Percentiles rank a stretch among this genome's conserved stretches.
These are phyloP conservation scores for Fistulifera solaris DNA, from an alignment of 108 stramenopile genomes.

Conservation along the genomic window DNA sequence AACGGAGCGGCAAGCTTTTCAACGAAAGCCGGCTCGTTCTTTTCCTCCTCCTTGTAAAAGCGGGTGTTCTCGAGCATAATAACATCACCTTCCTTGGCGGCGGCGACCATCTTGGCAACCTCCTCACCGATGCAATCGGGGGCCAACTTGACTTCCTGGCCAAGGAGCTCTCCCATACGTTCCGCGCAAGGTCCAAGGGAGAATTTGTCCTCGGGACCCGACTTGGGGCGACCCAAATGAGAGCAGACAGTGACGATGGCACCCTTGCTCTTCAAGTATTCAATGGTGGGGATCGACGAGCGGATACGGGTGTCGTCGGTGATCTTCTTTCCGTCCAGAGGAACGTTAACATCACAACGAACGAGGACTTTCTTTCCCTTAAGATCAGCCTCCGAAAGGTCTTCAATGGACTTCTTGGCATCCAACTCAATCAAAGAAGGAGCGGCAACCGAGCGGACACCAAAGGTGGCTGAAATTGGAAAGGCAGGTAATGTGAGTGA, in stretches of 20 bases:
- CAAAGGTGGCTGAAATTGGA: constrained; percentile 38
- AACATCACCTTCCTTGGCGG: constrained; percentile 89
- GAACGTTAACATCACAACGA: constrained; percentile 97
- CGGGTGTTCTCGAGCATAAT: constrained; percentile 99
- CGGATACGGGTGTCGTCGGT: constrained; percentile 99
- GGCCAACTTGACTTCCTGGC: constrained; percentile 84
- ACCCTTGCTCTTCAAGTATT: constrained; percentile 94
- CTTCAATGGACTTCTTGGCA: constrained; percentile 93
- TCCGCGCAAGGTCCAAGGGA: constrained; percentile 93
- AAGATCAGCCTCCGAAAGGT: constrained; percentile 85
- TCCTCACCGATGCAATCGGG: constrained; percentile 98
- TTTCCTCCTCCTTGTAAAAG: constrained; percentile 97
- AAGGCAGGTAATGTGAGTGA: neutral
- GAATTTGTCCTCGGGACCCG: constrained; percentile 97
- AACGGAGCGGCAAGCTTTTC: constrained; percentile 89
- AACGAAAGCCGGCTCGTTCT: constrained; percentile 88
- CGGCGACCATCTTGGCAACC: constrained; percentile 68
- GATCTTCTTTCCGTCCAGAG: constrained; percentile 94
- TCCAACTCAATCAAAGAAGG: constrained; percentile 55
- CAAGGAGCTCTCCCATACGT: constrained; percentile 91
- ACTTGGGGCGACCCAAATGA: constrained; percentile 98
- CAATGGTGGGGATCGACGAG: constrained; percentile 96
- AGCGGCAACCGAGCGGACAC: constrained; percentile 39
- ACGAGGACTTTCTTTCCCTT: constrained; percentile 96
- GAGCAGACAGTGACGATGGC: constrained; percentile 97